These are phyloP conservation scores for Coemansia sp. DNA, from an alignment of 192 early-diverging fungal genomes.

Conservation along the genomic window DNA sequence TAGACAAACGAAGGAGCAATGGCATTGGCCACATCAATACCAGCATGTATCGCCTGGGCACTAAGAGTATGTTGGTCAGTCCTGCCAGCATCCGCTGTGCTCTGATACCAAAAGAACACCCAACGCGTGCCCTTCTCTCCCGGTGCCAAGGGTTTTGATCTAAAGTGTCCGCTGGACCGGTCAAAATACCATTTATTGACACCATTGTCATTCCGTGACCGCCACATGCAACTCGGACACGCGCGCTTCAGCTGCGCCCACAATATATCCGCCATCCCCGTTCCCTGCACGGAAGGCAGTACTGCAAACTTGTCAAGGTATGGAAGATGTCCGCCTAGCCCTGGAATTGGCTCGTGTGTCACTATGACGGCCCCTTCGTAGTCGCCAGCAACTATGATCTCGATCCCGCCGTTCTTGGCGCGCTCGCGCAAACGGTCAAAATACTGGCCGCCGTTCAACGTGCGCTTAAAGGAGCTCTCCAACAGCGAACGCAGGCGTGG, in stretches of 20 bases:
- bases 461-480: conserved; percentile 72
- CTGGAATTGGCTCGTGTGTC: conserved; percentile 58
- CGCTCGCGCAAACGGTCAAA: conserved; percentile 55
- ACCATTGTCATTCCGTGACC: conserved; percentile 77
- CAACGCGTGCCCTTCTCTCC: conserved; percentile 58
- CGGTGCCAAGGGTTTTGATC: conserved; percentile 30
- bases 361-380: conserved; percentile 89
- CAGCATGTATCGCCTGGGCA: conserved; percentile 40
- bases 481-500: conserved; percentile 56
- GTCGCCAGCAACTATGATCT: conserved; percentile 80
- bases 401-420: conserved; percentile 49
- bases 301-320: conserved; percentile 96
- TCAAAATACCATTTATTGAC: conserved; percentile 99
- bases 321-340: conserved; percentile 4
- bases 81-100: neutral
- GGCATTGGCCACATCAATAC: conserved; percentile 48
- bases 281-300: conserved; percentile 79
- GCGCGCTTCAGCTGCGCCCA: conserved; percentile 73
- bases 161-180: conserved; percentile 71
- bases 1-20: conserved; percentile 60
- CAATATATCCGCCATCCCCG: conserved; percentile 91
- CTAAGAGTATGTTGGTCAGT: conserved; percentile 6
- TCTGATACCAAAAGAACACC: conserved; percentile 80
- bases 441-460: conserved; percentile 56
- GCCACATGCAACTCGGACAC: conserved; percentile 75